These are phyloP conservation scores for Fonsecaea pedrosoi DNA, from an alignment of 2,329 filamentous ascomycete species.

Conservation along the genomic window DNA sequence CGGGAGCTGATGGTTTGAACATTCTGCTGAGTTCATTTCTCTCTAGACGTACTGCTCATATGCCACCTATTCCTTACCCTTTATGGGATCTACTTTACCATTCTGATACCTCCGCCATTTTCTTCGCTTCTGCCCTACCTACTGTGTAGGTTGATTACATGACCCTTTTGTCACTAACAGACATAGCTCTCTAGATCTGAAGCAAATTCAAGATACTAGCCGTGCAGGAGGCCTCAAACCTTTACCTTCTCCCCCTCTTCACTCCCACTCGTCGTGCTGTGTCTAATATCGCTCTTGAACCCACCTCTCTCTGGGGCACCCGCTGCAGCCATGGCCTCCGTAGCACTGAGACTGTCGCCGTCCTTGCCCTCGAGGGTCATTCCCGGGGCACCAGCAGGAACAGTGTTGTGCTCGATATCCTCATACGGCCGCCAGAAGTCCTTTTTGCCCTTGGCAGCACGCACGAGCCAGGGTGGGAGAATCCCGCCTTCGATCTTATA, in stretches of 20 bases:
- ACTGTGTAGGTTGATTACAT: background rate
- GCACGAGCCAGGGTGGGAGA: conserved; percentile 74
- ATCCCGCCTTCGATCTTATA: conserved; percentile 77
- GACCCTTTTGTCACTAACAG: background rate
- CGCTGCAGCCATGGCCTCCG: background rate
- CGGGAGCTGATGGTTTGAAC: too few species aligned
- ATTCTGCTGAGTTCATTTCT: too few species aligned
- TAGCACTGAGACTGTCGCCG: background rate
- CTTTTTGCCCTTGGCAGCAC: conserved; percentile 70
- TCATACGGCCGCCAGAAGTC: conserved; percentile 69
- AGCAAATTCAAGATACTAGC: background rate
- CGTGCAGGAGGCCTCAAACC: background rate
- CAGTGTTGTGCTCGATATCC: conserved; percentile 41
- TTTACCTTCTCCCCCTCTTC: conserved; percentile 31
- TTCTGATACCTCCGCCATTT: too few species aligned
- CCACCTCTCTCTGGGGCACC: background rate
- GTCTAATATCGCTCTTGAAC: conserved; percentile 1
- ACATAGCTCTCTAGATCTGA: background rate
- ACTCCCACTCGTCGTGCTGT: conserved; percentile 13
- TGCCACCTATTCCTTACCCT: too few species aligned
- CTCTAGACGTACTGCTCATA: too few species aligned
- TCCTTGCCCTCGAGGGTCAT: conserved; percentile 28
- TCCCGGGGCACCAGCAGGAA: background rate
- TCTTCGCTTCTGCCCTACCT: too few species aligned
- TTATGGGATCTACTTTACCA: too few species aligned